These are phyloP conservation scores for Tricholomella constricta DNA, from an alignment of 768 basidiomycete species.

Conservation along the genomic window DNA sequence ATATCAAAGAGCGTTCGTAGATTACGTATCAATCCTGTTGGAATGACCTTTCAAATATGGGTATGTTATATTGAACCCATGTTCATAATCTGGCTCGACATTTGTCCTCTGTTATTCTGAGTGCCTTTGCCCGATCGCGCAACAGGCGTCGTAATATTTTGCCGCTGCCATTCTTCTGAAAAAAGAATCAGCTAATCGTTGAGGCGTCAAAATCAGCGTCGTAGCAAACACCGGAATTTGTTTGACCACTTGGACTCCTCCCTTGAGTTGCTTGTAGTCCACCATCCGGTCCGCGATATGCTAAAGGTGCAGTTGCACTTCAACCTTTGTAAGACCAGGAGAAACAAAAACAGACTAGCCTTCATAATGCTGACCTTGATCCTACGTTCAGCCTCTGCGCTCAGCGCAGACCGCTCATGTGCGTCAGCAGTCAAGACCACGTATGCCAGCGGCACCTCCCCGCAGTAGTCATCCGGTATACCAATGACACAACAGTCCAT, in stretches of 20 bases:
- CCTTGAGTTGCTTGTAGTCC: slow-evolving; percentile 52
- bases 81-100: slow-evolving; percentile 14
- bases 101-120: slow-evolving; percentile 4
- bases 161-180: slow-evolving; percentile 57
- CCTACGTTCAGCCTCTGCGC: slow-evolving; percentile 27
- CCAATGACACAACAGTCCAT: slow-evolving; percentile 66
- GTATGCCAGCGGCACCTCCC: slow-evolving; percentile 68
- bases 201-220: no score
- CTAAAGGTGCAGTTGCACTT: slow-evolving; percentile 24
- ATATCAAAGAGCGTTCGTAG: no score
- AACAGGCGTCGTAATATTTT: slow-evolving; percentile 50
- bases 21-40: no score
- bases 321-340: neutral
- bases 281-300: slow-evolving; percentile 50
- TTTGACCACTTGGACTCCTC: slow-evolving; percentile 40
- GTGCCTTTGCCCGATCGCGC: slow-evolving; percentile 25
- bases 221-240: slow-evolving; percentile 32
- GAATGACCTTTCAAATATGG: no score
- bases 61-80: no score
- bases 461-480: slow-evolving; percentile 57
- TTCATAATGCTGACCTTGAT: slow-evolving; percentile 44
- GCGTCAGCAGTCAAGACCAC: slow-evolving; percentile 50
- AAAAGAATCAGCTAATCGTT: neutral
- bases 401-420: slow-evolving; percentile 28
- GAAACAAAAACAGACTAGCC: slow-evolving; percentile 28